Percentiles rank a stretch among this genome's conserved stretches.
These are phyloP conservation scores for Magnolia sinica DNA, from an alignment of 164 flowering plant genomes.

Conservation along the genomic window DNA sequence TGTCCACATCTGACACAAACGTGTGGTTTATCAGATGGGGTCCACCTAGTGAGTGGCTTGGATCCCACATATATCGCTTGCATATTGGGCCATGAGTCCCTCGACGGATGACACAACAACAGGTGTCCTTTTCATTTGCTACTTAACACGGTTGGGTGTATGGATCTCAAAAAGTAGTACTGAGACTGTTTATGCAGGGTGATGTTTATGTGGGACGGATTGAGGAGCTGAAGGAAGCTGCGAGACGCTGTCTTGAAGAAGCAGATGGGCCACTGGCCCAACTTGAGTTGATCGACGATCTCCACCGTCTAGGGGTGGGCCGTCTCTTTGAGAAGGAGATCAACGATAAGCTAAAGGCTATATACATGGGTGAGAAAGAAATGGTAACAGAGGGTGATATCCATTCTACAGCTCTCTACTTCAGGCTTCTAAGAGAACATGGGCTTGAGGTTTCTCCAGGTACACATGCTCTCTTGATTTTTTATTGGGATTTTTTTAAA, in stretches of 20 bases:
- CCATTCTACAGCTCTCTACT: constrained; percentile 3
- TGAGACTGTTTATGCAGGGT: not conserved
- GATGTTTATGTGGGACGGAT: not conserved
- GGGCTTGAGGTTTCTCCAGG: constrained; percentile 10
- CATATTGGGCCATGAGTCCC: too few species aligned
- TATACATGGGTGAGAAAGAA: not conserved
- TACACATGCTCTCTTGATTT: not conserved
- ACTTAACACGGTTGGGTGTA: not conserved
- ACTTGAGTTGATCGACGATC: constrained; percentile 23
- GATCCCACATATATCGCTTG: too few species aligned
- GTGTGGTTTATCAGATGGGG: too few species aligned
- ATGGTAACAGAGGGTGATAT: not conserved
- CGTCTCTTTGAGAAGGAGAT: constrained; percentile 24
- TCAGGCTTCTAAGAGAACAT: constrained; percentile 10
- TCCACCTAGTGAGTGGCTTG: too few species aligned
- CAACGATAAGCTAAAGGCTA: not conserved
- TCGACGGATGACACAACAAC: not conserved
- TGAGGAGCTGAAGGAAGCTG: constrained; percentile 17
- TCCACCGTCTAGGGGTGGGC: constrained; percentile 26
- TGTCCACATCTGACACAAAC: too few species aligned
- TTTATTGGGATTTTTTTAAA: too few species aligned
- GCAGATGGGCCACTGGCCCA: constrained; percentile 7
- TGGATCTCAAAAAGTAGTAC: not conserved
- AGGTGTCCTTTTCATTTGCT: not conserved
- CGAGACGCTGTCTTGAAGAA: constrained; percentile 6